Evolutionary conservation across 2,329 filamentous ascomycete genomes (phyloP).

Genomic region (Talaromyces sp.): DNA sequence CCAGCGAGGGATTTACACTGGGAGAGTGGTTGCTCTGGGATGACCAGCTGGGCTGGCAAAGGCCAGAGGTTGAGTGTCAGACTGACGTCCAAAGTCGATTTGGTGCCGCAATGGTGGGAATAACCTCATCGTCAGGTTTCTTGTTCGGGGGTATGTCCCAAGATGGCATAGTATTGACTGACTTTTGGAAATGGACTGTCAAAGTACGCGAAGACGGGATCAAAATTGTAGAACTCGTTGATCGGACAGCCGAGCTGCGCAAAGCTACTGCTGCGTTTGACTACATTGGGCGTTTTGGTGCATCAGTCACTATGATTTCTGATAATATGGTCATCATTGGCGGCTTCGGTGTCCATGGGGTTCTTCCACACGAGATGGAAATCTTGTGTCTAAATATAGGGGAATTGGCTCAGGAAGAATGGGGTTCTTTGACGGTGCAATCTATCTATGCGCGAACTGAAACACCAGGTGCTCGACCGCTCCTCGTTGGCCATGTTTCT

Average conservation of each 20-base stretch:
- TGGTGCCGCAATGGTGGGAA: constrained; percentile 47
- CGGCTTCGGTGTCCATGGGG: constrained; percentile 41
- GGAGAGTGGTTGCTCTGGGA: constrained; percentile 54
- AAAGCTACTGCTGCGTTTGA: constrained; percentile 23
- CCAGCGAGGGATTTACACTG: constrained; percentile 45
- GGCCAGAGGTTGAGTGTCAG: constrained; percentile 27
- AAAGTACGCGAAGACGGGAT: constrained; percentile 33
- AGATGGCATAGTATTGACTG: constrained; percentile 59
- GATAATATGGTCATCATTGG: constrained; percentile 49
- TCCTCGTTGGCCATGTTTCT: constrained; percentile 66
- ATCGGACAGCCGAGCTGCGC: constrained; percentile 22
- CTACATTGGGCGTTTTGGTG: constrained; percentile 46
- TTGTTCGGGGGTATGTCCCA: constrained; percentile 67
- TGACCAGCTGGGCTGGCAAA: constrained; percentile 48
- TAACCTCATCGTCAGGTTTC: constrained; percentile 52
- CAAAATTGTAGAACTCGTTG: constrained; percentile 20
- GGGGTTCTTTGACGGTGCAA: constrained; percentile 3
- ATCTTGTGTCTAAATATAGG: constrained; percentile 41
- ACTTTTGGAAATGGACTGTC: constrained; percentile 63
- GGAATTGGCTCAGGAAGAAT: constrained; percentile 5
- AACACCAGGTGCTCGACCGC: constrained; percentile 50
- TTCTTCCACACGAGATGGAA: constrained; percentile 47
- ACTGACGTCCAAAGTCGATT: constrained; percentile 49
- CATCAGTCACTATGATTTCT: constrained; percentile 44
- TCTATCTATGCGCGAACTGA: constrained; percentile 10